phyloP scores from a whole-genome alignment of 495 filamentous ascomycete species.

The Massariosphaeria phaeospora region DNA sequence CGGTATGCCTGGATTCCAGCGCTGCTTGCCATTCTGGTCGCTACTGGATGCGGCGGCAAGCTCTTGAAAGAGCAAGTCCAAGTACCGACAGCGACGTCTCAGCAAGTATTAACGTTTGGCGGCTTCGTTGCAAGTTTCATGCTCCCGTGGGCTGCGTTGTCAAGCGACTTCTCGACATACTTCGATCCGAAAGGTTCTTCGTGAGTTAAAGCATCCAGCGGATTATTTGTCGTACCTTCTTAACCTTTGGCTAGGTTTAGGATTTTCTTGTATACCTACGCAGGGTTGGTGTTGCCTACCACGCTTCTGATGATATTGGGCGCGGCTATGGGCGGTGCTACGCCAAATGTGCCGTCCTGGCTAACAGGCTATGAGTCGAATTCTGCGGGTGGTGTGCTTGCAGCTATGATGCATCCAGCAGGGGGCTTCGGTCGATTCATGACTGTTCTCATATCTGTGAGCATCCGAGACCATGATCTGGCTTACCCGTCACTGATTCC shows the following conservation, averaged over 20 bases:
- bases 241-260: conserved; percentile 31
- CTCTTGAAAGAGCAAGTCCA: conserved; percentile 37
- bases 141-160: conserved; percentile 13
- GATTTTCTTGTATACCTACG: conserved; percentile 46
- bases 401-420: conserved; percentile 49
- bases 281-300: conserved; percentile 47
- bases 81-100: conserved; percentile 35
- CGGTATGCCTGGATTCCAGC: conserved; percentile 59
- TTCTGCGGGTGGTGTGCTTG: conserved; percentile 51
- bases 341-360: conserved; percentile 40
- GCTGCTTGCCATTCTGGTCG: conserved; percentile 50
- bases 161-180: conserved; percentile 49
- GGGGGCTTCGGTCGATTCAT: conserved; percentile 56
- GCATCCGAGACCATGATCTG: conserved; percentile 31
- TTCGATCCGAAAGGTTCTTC: conserved; percentile 45
- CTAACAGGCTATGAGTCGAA: conserved; percentile 44
- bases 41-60: conserved; percentile 48
- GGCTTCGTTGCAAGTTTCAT: conserved; percentile 36
- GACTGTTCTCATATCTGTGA: conserved; percentile 50
- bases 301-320: conserved; percentile 52
- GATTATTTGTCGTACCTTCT: not conserved
- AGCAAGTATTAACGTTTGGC: conserved; percentile 48
- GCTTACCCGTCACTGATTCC: not conserved
- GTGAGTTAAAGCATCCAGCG: conserved; percentile 29
- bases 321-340: conserved; percentile 49